phyloP scores from a whole-genome alignment of 2,329 filamentous ascomycete genomes.

The Dryadomyces quercus-mongolicae region DNA sequence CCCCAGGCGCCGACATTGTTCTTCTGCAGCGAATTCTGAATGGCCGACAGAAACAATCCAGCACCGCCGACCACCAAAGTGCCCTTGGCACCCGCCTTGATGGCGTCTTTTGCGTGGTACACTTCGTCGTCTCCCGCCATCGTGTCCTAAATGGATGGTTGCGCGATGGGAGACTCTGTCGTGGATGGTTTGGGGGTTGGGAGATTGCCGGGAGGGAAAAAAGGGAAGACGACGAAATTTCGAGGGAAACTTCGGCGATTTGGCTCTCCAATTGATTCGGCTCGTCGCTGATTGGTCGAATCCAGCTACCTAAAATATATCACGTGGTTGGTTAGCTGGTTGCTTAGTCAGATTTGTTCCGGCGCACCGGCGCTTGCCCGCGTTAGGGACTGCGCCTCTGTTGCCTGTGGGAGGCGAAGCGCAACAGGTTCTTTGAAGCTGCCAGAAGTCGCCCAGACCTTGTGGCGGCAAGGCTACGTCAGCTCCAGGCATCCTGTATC shows the following conservation, averaged over 20 bases:
- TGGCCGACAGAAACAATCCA: conserved; percentile 39
- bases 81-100: conserved; percentile 41
- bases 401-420: too few species aligned
- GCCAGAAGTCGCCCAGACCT: background rate
- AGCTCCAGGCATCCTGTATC: conserved; percentile 2
- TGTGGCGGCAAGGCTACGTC: conserved; percentile 13
- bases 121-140: conserved; percentile 19
- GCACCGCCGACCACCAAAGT: conserved; percentile 42
- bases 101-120: conserved; percentile 40
- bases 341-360: conserved; percentile 5
- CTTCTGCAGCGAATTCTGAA: conserved; percentile 79
- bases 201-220: background rate
- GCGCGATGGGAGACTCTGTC: background rate
- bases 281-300: conserved; percentile 10
- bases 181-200: background rate
- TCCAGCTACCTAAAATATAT: background rate
- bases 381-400: too few species aligned
- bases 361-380: background rate
- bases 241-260: conserved; percentile 11
- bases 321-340: conserved; percentile 11
- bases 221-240: conserved; percentile 1
- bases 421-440: too few species aligned
- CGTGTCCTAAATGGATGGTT: conserved; percentile 7
- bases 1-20: conserved; percentile 71
- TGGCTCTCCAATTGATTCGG: conserved; percentile 10